Evolutionary conservation across 2,329 filamentous ascomycete genomes (phyloP).

Genomic region (Ophiostoma himal-ulmi): DNA sequence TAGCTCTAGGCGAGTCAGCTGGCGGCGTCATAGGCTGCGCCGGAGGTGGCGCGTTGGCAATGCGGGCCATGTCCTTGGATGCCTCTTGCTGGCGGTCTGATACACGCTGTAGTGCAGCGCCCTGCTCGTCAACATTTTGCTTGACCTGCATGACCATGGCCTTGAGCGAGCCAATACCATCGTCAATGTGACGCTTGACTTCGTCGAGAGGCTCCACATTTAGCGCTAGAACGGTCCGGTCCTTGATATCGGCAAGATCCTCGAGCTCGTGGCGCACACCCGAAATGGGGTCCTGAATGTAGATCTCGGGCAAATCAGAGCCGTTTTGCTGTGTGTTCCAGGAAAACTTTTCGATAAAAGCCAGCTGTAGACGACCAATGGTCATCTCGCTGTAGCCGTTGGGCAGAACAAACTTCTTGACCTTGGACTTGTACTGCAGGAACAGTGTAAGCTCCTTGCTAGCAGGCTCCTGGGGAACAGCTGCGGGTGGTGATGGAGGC

Average conservation of each 20-base stretch:
- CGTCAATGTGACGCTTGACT: constrained; percentile 92
- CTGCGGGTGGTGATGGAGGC: not conserved
- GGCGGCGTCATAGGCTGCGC: constrained; percentile 36
- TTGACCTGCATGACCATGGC: constrained; percentile 81
- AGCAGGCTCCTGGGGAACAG: constrained; percentile 32
- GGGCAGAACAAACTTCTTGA: constrained; percentile 88
- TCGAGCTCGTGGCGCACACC: constrained; percentile 96
- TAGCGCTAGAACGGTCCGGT: constrained; percentile 87
- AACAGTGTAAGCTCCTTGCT: constrained; percentile 88
- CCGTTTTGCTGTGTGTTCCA: constrained; percentile 98
- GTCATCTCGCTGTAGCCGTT: constrained; percentile 81
- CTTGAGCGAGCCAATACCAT: constrained; percentile 74
- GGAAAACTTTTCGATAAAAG: constrained; percentile 98
- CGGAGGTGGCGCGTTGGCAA: constrained; percentile 37
- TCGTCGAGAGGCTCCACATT: constrained; percentile 93
- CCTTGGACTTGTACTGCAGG: constrained; percentile 91
- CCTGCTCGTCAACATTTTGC: constrained; percentile 76
- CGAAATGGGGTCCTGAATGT: constrained; percentile 92
- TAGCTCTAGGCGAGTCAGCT: constrained; percentile 46
- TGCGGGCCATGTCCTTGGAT: constrained; percentile 72
- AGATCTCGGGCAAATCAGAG: constrained; percentile 88
- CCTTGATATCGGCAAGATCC: constrained; percentile 87
- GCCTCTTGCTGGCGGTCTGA: constrained; percentile 87
- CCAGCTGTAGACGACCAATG: constrained; percentile 81
- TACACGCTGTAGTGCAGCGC: constrained; percentile 73